These are phyloP conservation scores for Naumovozyma baii DNA, from an alignment of 805 yeast genomes.

Conservation along the genomic window DNA sequence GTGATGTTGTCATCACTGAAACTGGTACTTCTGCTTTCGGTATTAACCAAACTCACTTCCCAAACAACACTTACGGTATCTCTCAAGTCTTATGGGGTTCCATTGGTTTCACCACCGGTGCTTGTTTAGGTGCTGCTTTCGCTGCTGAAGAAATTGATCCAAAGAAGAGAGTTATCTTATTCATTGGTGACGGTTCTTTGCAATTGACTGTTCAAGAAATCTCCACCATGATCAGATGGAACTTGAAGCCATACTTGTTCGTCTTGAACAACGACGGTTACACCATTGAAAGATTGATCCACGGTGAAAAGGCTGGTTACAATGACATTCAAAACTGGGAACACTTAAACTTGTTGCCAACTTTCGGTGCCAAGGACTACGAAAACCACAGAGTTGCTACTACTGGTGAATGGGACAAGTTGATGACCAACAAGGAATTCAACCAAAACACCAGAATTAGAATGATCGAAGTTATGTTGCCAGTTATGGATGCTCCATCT, in stretches of 20 bases:
- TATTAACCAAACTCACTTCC: conserved; percentile 56
- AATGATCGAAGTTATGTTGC: conserved; percentile 58
- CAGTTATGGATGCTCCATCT: conserved; percentile 59
- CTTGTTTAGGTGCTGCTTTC: conserved; percentile 57
- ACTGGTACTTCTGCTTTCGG: conserved; percentile 74
- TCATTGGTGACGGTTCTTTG: conserved; percentile 69
- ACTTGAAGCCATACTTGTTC: conserved; percentile 56
- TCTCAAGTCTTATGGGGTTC: conserved; percentile 74
- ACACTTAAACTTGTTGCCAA: conserved; percentile 45
- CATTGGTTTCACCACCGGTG: conserved; percentile 62
- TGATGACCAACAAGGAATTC: conserved; percentile 40
- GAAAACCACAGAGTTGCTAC: conserved; percentile 47
- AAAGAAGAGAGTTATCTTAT: conserved; percentile 51
- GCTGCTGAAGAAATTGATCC: conserved; percentile 59
- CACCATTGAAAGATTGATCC: conserved; percentile 67
- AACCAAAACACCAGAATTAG: conserved; percentile 50
- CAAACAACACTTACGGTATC: conserved; percentile 51
- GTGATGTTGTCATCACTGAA: conserved; percentile 60
- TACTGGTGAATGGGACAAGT: conserved; percentile 47
- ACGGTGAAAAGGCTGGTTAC: conserved; percentile 55
- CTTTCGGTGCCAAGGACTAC: conserved; percentile 42
- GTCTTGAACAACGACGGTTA: conserved; percentile 65
- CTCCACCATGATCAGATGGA: conserved; percentile 60
- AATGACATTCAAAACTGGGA: conserved; percentile 64
- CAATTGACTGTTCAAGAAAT: conserved; percentile 69